Evolutionary conservation across 2,329 filamentous ascomycete species (phyloP), one percentile per base, ranked within the genome.

Genomic region (Hypoxylon sp.): DNA sequence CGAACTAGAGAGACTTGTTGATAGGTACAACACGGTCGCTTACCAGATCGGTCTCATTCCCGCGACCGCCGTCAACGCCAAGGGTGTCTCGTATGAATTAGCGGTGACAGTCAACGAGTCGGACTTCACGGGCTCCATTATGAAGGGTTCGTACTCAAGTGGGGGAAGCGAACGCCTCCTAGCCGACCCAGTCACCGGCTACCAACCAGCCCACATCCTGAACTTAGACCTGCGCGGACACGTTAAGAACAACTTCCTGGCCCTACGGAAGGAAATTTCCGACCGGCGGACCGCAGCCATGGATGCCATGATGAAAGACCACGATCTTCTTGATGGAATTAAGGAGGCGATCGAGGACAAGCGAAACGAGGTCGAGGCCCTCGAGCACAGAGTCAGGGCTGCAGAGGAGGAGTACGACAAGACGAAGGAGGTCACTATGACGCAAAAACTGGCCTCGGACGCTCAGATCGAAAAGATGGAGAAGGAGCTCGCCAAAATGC

Each of bases 381-480:
- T 99, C 14, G 92, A 95, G 73, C 95, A 98, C 80, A 89, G 92
- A 47, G 92, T 97, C 50, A 89, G 93, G 35, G 93, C 93, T 17
- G 94, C 95, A 0, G 92, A 97, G 78, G 93, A 97, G 76, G 94
- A 98, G 78, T 97, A 97, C 78, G 94, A 98, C 77, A 94, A 93
- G 81, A 94, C 94, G 19, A 95, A 95, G 77, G 96, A 98, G 84
- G 82, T 87, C 65, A 95, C 92, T 6, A 92, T 88, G 50, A 93
- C 94, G 17, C 94, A 97, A 79, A 97, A 97, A 82, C 88, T 95
- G 78, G 91, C 91, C 6, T 93, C 91, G 2, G 96, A 98, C 78
- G 90, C 94, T 8, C 95, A 98, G 80, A 97, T 99, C 75, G 96
- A 99, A 81, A 96, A 96, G 84, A 97, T 98, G 91, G 96, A 99